Percentiles rank a stretch among this genome's conserved stretches.
These are phyloP conservation scores for Orobanche coerulescens DNA, from an alignment of 257 asterid genomes.

Conservation along the genomic window DNA sequence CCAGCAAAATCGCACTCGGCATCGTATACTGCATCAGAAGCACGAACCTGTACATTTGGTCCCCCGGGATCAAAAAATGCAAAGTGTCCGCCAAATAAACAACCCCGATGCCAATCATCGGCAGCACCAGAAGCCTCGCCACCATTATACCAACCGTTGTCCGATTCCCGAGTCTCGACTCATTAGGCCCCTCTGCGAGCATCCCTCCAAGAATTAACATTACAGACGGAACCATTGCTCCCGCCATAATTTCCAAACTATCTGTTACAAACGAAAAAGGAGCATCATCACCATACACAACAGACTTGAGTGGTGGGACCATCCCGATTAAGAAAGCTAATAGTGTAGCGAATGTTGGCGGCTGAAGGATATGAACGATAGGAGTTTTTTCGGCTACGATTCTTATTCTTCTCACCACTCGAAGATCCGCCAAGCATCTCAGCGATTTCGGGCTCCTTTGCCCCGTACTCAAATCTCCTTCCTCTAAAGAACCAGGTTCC, in stretches of 20 bases:
- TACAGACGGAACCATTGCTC: conserved; percentile 89
- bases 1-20: conserved; percentile 87
- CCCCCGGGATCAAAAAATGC: conserved; percentile 44
- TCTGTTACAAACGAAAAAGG: conserved; percentile 68
- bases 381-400: conserved; percentile 78
- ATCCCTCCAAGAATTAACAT: conserved; percentile 92
- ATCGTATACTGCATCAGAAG: conserved; percentile 79
- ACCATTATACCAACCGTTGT: conserved; percentile 62
- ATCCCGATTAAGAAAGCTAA: conserved; percentile 71
- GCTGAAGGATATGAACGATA: conserved; percentile 67
- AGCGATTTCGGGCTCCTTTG: conserved; percentile 55
- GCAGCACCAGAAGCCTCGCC: conserved; percentile 70
- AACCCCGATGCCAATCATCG: conserved; percentile 61
- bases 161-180: conserved; percentile 62
- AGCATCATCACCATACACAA: conserved; percentile 64
- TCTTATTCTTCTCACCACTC: conserved; percentile 63
- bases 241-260: conserved; percentile 74
- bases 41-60: conserved; percentile 72
- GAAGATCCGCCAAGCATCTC: conserved; percentile 76
- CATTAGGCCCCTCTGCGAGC: conserved; percentile 89
- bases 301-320: conserved; percentile 61
- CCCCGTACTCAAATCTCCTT: conserved; percentile 12
- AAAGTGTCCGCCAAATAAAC: conserved; percentile 49
- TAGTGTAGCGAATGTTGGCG: conserved; percentile 73
- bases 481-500: conserved; percentile 47